phyloP scores from a whole-genome alignment of 2,329 filamentous ascomycete species.

The Akanthomyces muscarius region DNA sequence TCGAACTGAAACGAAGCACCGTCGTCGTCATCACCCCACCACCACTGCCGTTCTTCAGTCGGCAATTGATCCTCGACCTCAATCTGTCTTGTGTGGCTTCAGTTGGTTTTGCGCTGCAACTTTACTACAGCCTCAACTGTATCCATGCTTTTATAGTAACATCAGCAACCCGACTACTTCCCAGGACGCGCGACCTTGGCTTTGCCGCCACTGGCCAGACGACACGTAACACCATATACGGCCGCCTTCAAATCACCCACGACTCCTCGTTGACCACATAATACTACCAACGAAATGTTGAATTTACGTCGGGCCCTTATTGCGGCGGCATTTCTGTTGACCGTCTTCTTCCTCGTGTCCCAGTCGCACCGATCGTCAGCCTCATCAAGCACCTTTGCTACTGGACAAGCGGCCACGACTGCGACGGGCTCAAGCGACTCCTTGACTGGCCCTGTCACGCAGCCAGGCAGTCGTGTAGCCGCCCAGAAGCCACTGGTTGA shows the following conservation, averaged over 20 bases:
- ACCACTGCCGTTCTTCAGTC: conserved; percentile 10
- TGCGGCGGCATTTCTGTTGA: conserved; percentile 63
- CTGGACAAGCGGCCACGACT: conserved; percentile 21
- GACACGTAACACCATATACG: background rate
- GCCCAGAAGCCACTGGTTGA: conserved; percentile 64
- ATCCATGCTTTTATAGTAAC: conserved; percentile 8
- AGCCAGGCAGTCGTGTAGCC: conserved; percentile 33
- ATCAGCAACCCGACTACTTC: conserved; percentile 6
- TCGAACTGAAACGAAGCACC: conserved; percentile 9
- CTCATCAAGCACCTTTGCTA: background rate
- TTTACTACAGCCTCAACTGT: conserved; percentile 1
- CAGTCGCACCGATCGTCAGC: conserved; percentile 44
- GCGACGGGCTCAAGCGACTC: conserved; percentile 22
- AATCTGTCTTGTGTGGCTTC: background rate
- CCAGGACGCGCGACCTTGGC: background rate
- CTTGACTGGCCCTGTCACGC: conserved; percentile 19
- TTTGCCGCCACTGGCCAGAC: background rate
- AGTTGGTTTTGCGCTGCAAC: background rate
- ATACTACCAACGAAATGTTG: conserved; percentile 63
- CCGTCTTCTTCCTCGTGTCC: conserved; percentile 64
- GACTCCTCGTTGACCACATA: background rate
- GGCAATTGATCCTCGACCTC: conserved; percentile 1
- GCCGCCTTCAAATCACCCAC: background rate
- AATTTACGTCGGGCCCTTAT: conserved; percentile 73
- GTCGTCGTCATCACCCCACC: conserved; percentile 18